These are phyloP conservation scores for Hordeum vulgare DNA, from an alignment of 176 grass and related monocot genomes.

Conservation along the genomic window MorexV3_pseudomolecules_assembly NC_058520.1:2187538-2188037, in stretches of 20 bases:
- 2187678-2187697: slow-evolving; percentile 74
- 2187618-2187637: slow-evolving; percentile 80
- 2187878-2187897: slow-evolving; percentile 58
- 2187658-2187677: slow-evolving; percentile 68
- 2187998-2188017: slow-evolving; percentile 47
- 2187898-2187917: slow-evolving; percentile 51
- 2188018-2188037: slow-evolving; percentile 62
- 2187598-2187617: slow-evolving; percentile 56
- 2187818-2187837: slow-evolving; percentile 52
- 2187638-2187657: slow-evolving; percentile 17
- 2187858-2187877: slow-evolving; percentile 53
- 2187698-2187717: background rate
- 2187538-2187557: background rate
- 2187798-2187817: slow-evolving; percentile 59
- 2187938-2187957: slow-evolving; percentile 45
- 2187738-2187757: background rate
- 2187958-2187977: slow-evolving; percentile 38
- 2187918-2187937: slow-evolving; percentile 44
- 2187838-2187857: slow-evolving; percentile 56
- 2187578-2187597: background rate
- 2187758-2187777: slow-evolving; percentile 61
- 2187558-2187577: background rate
- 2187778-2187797: slow-evolving; percentile 42
- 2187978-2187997: slow-evolving; percentile 85
- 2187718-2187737: background rate